Conservation (phyloP, 768 basidiomycete genomes). For the Rhizopogon salebrosus region DNA sequence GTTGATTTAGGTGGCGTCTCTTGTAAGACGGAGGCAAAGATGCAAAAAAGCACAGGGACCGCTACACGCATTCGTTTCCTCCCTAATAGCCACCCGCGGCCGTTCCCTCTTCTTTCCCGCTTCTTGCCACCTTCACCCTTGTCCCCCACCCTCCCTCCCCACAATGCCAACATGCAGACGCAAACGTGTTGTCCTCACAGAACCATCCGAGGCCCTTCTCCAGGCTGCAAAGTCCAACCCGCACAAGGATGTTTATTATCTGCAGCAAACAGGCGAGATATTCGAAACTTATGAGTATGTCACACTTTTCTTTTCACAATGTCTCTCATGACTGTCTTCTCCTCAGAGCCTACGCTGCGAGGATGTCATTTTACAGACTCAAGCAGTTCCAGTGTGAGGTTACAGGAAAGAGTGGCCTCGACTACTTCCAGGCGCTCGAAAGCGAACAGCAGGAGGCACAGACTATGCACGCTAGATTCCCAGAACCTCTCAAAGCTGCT, state of each 20-base stretch:
- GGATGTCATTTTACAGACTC: constrained; percentile 91
- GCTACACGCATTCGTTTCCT: constrained; percentile 45
- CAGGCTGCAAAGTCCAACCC: constrained; percentile 60
- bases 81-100: constrained; percentile 51
- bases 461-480: constrained; percentile 87
- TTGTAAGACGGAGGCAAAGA: constrained; percentile 17
- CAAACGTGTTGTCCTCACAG: constrained; percentile 85
- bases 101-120: constrained; percentile 55
- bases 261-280: constrained; percentile 93
- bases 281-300: constrained; percentile 94
- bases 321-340: constrained; percentile 8
- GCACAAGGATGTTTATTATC: constrained; percentile 80
- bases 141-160: constrained; percentile 37
- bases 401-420: constrained; percentile 87
- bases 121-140: constrained; percentile 41
- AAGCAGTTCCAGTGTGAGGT: constrained; percentile 98
- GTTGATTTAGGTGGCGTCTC: constrained; percentile 16
- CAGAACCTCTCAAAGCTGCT: constrained; percentile 86
- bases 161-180: constrained; percentile 84
- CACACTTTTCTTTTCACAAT: constrained; percentile 21
- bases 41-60: constrained; percentile 25
- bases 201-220: constrained; percentile 69
- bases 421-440: constrained; percentile 91
- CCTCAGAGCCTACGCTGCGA: constrained; percentile 71
- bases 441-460: constrained; percentile 88